Evolutionary conservation across 768 basidiomycete genomes (phyloP).

Genomic region (Suillus decipiens): DNA sequence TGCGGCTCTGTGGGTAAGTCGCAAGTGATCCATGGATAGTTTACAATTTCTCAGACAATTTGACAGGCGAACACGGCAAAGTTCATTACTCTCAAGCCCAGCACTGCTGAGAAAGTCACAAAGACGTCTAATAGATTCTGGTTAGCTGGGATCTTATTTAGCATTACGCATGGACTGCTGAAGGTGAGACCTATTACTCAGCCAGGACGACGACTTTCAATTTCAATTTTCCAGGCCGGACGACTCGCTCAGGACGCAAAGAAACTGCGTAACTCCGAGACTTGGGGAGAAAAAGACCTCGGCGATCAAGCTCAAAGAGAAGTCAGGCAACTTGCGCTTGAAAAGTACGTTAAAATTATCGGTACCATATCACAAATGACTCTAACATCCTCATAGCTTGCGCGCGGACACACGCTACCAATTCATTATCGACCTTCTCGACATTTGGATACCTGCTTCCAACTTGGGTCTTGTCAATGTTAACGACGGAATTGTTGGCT

Average conservation of each 20-base stretch:
- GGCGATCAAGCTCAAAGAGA: conserved; percentile 67
- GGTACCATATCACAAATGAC: background rate
- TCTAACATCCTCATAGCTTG: conserved; percentile 42
- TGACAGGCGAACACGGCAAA: conserved; percentile 65
- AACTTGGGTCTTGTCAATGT: conserved; percentile 72
- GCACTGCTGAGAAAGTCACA: conserved; percentile 58
- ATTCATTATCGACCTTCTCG: conserved; percentile 80
- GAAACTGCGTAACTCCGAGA: conserved; percentile 44
- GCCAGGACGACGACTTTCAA: background rate
- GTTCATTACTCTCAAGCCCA: conserved; percentile 60
- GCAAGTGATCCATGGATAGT: background rate
- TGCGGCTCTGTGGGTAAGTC: conserved; percentile 79
- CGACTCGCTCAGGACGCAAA: conserved; percentile 63
- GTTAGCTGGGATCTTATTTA: conserved; percentile 84
- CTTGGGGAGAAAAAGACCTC: conserved; percentile 67
- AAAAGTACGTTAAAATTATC: conserved; percentile 42
- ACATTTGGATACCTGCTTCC: conserved; percentile 89
- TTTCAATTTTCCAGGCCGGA: conserved; percentile 44
- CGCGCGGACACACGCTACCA: conserved; percentile 72
- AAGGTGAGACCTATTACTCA: conserved; percentile 49
- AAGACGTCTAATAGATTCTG: conserved; percentile 82
- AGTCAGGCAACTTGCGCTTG: conserved; percentile 56
- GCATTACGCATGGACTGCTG: conserved; percentile 65
- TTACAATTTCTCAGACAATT: background rate
- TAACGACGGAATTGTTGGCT: conserved; percentile 84